Evolutionary conservation across 2,329 filamentous ascomycete species (phyloP), one percentile per base, ranked within the genome.

Genomic region (Trichoderma afroharzianum): DNA sequence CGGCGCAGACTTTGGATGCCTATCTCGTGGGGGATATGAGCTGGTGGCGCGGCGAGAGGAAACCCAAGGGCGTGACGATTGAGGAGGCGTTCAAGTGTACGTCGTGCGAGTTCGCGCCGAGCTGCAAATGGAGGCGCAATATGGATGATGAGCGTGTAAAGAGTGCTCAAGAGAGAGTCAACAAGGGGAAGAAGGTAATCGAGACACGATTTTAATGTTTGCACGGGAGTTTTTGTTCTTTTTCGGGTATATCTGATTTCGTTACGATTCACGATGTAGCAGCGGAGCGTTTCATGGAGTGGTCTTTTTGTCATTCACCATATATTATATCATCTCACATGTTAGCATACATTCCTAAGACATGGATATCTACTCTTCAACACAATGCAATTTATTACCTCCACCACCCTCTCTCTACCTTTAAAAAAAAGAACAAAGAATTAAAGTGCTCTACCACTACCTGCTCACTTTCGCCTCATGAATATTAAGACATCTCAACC

Each of bases 21-120:
- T 97, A 97, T 78, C 79, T 97, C 3, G 78, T 82, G 0, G 85
- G 88, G 3, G 91, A 92, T 74, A 89, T 98, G 87, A 80, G 85
- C n/a, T 98, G 94, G 94, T 98, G 95, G 95, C 89, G 88, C 36
- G 95, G 95, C 1, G 85, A 92, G 76, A 84, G 95, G 18, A 82
- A 87, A 63, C 89, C 94, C 0, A 85, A 86, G 8, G 95, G 95
- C 0, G 95, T 98, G 3, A 86, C 88, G 7, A 87, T 97, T 7
- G 91, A 95, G 77, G 95, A 98, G 76, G 93, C 93, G 0, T 97
- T 92, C 82, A 98, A 98, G 80, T 98, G 95, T 79, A 84, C 89
- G 24, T 89, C 86, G 28, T 98, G 95, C 78, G 94, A 97, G 75
- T 98, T 98, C 80, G 88, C 87, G 0, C 90, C 93, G 3, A 85